phyloP scores from a whole-genome alignment of 306 rosid species.

The Delonix regia region DNA sequence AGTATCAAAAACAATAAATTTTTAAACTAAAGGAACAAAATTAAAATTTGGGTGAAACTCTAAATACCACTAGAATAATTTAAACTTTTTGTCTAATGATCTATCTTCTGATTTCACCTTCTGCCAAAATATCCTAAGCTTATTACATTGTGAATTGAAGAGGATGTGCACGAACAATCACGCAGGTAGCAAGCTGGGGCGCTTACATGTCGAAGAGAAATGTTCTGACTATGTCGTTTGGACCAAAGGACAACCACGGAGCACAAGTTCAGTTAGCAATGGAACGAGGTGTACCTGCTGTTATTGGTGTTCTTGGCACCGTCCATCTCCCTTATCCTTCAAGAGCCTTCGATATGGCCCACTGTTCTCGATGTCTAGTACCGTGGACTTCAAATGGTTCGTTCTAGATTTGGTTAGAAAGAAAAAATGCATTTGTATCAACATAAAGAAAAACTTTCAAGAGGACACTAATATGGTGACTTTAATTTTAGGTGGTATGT shows the following conservation, averaged over 20 bases:
- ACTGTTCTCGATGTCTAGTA: conserved; percentile 88
- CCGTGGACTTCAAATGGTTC: conserved; percentile 89
- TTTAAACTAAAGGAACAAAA: too few relatives aligned
- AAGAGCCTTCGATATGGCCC: conserved; percentile 93
- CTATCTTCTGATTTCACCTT: background rate
- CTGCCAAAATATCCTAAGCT: too few relatives aligned
- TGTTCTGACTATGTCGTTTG: conserved; percentile 87
- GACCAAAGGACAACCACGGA: conserved; percentile 93
- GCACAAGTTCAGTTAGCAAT: conserved; percentile 96
- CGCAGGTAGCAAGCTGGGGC: conserved; percentile 97
- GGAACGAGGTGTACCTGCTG: conserved; percentile 97
- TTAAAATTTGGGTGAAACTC: too few relatives aligned
- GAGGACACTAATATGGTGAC: conserved; percentile 25
- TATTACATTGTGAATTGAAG: conserved; percentile 29
- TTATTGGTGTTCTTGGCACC: conserved; percentile 87
- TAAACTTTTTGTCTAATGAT: too few relatives aligned
- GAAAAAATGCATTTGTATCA: background rate
- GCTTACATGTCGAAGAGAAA: conserved; percentile 89
- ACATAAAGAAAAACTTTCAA: background rate
- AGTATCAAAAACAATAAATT: too few relatives aligned
- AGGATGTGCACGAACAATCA: background rate
- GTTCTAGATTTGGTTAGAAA: conserved; percentile 23
- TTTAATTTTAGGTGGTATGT: conserved; percentile 69
- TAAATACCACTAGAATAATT: too few relatives aligned
- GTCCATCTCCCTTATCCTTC: conserved; percentile 88